Evolutionary conservation across 2,329 filamentous ascomycete species (phyloP).

Genomic region (Mycosphaerella sp.): DNA sequence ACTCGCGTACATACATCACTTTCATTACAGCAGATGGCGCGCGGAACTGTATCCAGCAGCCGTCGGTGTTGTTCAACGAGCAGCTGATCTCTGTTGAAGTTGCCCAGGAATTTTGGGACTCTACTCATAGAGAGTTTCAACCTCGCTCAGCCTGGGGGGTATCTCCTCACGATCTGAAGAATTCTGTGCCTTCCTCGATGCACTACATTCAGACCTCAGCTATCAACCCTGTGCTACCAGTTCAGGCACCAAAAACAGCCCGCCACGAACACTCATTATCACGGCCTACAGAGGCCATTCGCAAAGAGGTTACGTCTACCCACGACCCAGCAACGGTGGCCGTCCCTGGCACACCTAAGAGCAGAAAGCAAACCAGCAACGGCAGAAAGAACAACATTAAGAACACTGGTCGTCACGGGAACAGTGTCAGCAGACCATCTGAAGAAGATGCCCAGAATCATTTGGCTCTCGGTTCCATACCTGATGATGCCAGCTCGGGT

Average conservation of each 20-base stretch:
- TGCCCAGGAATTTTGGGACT: constrained; percentile 15
- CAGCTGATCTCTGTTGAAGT: constrained; percentile 10
- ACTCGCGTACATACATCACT: constrained; percentile 8
- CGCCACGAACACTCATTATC: neutral
- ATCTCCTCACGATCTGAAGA: neutral
- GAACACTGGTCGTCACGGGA: constrained; percentile 15
- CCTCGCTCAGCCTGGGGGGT: constrained; percentile 1
- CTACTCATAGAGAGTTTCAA: neutral
- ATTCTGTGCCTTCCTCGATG: constrained; percentile 2
- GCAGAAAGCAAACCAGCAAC: constrained; percentile 12
- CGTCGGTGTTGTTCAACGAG: neutral
- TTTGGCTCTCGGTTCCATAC: neutral
- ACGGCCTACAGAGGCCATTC: neutral
- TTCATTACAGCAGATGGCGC: constrained; percentile 2
- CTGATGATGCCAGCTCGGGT: constrained; percentile 4
- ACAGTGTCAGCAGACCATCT: neutral
- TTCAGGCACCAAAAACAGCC: neutral
- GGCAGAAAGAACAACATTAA: constrained; percentile 19
- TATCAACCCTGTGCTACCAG: neutral
- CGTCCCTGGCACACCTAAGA: constrained; percentile 19
- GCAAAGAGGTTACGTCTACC: constrained; percentile 2
- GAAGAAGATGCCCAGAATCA: constrained; percentile 8
- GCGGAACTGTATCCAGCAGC: constrained; percentile 5
- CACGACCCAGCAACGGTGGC: constrained; percentile 20
- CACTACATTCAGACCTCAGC: constrained; percentile 8